These are phyloP conservation scores for Ploettnerulaceae sp. DNA, from an alignment of 2,329 filamentous ascomycete genomes.

Conservation along the genomic window DNA sequence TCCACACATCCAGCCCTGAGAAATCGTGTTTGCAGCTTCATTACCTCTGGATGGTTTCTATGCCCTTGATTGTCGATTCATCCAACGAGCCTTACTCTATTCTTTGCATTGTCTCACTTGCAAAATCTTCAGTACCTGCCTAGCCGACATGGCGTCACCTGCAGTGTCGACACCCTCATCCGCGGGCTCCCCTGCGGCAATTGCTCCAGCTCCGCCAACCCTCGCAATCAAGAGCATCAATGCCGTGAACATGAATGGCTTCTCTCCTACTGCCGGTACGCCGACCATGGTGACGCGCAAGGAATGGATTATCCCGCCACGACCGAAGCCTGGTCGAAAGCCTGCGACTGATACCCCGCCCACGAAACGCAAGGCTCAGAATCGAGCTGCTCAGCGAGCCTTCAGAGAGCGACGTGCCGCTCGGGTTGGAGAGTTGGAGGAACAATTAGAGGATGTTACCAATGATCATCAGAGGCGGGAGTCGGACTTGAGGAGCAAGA, in stretches of 20 bases:
- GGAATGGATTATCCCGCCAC: conserved; percentile 80
- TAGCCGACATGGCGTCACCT: conserved; percentile 35
- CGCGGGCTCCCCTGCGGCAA: conserved; percentile 35
- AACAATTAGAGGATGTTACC: conserved; percentile 58
- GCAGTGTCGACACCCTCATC: conserved; percentile 37
- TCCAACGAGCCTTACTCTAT: not conserved
- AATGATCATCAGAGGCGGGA: conserved; percentile 53
- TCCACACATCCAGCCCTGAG: too few species aligned
- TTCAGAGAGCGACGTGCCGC: conserved; percentile 85
- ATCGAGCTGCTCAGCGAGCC: conserved; percentile 82
- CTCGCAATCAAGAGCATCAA: conserved; percentile 35
- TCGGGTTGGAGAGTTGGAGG: conserved; percentile 71
- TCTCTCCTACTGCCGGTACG: conserved; percentile 32
- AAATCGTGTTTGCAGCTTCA: too few species aligned
- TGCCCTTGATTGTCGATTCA: not conserved
- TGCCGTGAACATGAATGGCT: conserved; percentile 19
- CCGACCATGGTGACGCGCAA: conserved; percentile 63
- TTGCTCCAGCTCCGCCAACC: conserved; percentile 31
- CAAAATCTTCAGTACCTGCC: conserved; percentile 7
- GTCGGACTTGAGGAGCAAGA: conserved; percentile 49
- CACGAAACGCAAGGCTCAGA: conserved; percentile 91
- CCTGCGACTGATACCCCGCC: conserved; percentile 88
- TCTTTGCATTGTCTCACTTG: not conserved
- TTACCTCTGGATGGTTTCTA: too few species aligned
- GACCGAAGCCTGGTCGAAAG: conserved; percentile 88